Evolutionary conservation across 306 rosid genomes (phyloP).

Genomic region (Lathyrus aphaca): DNA sequence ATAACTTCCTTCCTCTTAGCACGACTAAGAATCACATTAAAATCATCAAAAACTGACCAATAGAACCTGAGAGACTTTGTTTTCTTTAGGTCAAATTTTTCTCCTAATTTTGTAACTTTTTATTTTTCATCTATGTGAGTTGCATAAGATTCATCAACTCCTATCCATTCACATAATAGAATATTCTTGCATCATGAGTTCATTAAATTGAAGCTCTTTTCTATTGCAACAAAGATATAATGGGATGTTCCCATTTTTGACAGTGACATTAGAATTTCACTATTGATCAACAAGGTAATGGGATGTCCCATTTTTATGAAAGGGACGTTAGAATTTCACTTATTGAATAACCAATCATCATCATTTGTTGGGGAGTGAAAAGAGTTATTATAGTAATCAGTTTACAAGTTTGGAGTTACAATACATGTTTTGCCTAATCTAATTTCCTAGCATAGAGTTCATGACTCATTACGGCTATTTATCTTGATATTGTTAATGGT

Average conservation of each 20-base stretch:
- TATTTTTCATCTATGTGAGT: too few relatives aligned
- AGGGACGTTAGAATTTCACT: not conserved
- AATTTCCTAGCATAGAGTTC: conserved; percentile 51
- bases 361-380: conserved; percentile 38
- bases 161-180: too few relatives aligned
- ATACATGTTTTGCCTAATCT: conserved; percentile 45
- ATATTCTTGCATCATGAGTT: not conserved
- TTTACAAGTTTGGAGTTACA: conserved; percentile 44
- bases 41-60: too few relatives aligned
- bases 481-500: conserved; percentile 55
- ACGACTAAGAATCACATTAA: too few relatives aligned
- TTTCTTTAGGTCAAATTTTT: too few relatives aligned
- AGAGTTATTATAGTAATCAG: conserved; percentile 10
- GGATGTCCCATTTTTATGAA: not conserved
- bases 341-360: conserved; percentile 65
- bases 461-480: conserved; percentile 73
- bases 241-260: not conserved
- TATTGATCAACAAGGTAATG: not conserved
- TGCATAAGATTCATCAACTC: too few relatives aligned
- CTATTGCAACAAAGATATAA: not conserved
- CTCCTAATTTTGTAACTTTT: too few relatives aligned
- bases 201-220: not conserved
- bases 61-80: too few relatives aligned
- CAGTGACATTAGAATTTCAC: not conserved
- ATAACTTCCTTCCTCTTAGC: too few relatives aligned